These are phyloP conservation scores for Fusarium sp. DNA, from an alignment of 2,329 filamentous ascomycete genomes.

Conservation along the genomic window DNA sequence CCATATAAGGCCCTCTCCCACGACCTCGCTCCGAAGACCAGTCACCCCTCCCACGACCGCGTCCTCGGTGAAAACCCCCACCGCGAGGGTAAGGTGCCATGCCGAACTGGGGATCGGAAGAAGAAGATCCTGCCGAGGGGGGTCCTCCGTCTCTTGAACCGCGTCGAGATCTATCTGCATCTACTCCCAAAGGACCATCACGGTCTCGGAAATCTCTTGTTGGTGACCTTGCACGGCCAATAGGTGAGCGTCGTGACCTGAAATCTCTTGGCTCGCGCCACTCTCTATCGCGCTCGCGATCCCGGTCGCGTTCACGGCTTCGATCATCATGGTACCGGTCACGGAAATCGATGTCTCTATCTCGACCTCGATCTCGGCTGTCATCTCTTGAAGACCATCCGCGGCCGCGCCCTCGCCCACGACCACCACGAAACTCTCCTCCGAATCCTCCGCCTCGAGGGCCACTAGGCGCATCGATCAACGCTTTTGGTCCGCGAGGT, in stretches of 20 bases:
- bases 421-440: constrained; percentile 69
- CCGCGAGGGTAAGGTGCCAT: constrained; percentile 64
- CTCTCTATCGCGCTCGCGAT: constrained; percentile 64
- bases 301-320: constrained; percentile 68
- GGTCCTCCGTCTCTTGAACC: constrained; percentile 78
- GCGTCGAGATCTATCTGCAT: constrained; percentile 74
- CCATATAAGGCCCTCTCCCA: constrained; percentile 66
- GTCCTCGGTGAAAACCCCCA: constrained; percentile 66
- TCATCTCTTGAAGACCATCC: constrained; percentile 70
- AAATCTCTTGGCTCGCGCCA: constrained; percentile 57
- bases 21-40: constrained; percentile 62
- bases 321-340: constrained; percentile 71
- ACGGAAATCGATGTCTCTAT: constrained; percentile 70
- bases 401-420: constrained; percentile 66
- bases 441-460: constrained; percentile 75
- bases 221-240: constrained; percentile 71
- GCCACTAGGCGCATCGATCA: constrained; percentile 76
- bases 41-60: constrained; percentile 60
- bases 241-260: constrained; percentile 67
- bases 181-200: constrained; percentile 71
- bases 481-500: constrained; percentile 83
- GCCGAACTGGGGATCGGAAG: constrained; percentile 73
- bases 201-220: constrained; percentile 74
- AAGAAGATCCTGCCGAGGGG: constrained; percentile 76
- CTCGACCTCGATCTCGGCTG: constrained; percentile 69